Percentiles rank a stretch among this genome's conserved stretches.
Evolutionary conservation across 768 basidiomycete species (phyloP).

Genomic region (Lactarius sanguifluus): DNA sequence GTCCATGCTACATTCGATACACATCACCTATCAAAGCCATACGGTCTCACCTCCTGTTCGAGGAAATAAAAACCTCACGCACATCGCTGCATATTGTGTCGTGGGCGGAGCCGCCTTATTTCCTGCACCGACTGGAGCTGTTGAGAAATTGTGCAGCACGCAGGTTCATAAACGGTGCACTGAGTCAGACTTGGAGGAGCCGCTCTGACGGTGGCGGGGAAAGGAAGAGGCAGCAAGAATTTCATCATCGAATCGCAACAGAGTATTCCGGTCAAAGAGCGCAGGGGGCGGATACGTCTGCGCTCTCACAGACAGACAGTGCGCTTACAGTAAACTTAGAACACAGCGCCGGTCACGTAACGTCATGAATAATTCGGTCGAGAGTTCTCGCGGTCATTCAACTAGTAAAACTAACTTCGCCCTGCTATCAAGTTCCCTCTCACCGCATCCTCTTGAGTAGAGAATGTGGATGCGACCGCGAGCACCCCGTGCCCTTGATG

Average conservation of each 20-base stretch:
- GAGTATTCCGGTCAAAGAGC: neutral
- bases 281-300: neutral
- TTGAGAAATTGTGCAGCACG: neutral
- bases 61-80: neutral
- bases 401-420: too few species aligned
- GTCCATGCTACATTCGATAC: constrained; percentile 18
- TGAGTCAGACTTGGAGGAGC: neutral
- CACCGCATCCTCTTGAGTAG: too few species aligned
- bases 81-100: constrained; percentile 13
- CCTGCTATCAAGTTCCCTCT: too few species aligned
- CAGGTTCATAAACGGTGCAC: neutral
- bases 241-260: neutral
- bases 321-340: neutral
- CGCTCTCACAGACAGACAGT: neutral
- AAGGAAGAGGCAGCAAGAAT: neutral
- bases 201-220: neutral
- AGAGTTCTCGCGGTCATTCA: too few species aligned
- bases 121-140: neutral
- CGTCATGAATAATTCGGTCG: too few species aligned
- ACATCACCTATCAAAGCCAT: constrained; percentile 11
- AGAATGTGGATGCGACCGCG: too few species aligned
- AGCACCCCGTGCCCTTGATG: too few species aligned
- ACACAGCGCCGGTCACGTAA: too few species aligned
- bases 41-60: too few species aligned
- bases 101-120: constrained; percentile 13